Evolutionary conservation across 1,139 yeast species (phyloP).

Genomic region (Geotrichum europaeum): DNA sequence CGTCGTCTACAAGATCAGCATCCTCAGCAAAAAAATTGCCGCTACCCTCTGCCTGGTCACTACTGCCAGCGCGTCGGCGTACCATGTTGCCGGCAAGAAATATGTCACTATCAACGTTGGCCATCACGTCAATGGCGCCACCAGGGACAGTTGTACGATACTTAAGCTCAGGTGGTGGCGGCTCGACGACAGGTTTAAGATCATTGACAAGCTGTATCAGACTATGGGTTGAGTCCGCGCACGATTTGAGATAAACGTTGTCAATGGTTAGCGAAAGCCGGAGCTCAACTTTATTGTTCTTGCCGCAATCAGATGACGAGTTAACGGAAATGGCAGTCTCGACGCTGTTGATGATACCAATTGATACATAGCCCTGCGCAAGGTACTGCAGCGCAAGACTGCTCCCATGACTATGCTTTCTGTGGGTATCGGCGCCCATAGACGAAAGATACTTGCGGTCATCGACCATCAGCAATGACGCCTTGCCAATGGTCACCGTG

Average conservation of each 20-base stretch:
- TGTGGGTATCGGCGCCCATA: conserved; percentile 5
- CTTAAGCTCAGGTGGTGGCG: conserved; percentile 38
- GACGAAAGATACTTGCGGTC: conserved; percentile 22
- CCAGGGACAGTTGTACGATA: conserved; percentile 28
- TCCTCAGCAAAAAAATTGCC: neutral
- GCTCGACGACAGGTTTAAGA: conserved; percentile 56
- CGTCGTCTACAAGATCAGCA: conserved; percentile 27
- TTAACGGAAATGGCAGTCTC: neutral
- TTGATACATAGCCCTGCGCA: conserved; percentile 12
- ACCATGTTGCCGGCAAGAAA: conserved; percentile 3
- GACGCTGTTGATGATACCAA: conserved; percentile 8
- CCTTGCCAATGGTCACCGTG: conserved; percentile 22
- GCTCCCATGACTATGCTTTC: neutral
- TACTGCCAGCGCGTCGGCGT: neutral
- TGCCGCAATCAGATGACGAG: neutral
- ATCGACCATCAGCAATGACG: conserved; percentile 30
- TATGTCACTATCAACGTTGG: conserved; percentile 23
- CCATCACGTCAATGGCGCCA: conserved; percentile 42
- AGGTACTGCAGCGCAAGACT: conserved; percentile 6
- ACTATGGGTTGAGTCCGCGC: conserved; percentile 82
- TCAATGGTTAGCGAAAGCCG: conserved; percentile 7
- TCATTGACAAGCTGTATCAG: conserved; percentile 63
- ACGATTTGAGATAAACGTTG: conserved; percentile 38
- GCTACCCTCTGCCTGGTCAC: conserved; percentile 5
- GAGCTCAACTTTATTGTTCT: neutral